These are phyloP conservation scores for Cercospora nicotianae DNA, from an alignment of 2,329 filamentous ascomycete species.

Conservation along the genomic window DNA sequence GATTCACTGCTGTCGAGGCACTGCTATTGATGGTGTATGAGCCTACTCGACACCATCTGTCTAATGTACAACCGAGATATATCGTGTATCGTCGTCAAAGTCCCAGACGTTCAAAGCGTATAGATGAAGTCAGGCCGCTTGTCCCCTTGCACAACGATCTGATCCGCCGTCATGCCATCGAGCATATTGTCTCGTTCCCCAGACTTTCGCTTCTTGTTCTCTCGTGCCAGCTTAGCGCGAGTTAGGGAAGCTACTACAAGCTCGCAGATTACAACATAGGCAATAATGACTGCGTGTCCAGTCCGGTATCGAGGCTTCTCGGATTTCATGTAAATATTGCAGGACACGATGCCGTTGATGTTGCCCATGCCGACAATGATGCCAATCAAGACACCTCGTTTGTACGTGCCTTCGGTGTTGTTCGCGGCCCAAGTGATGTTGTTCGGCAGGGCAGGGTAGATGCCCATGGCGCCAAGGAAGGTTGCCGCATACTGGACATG, in stretches of 20 bases:
- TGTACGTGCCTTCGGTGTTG: conserved; percentile 87
- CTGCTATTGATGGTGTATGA: not conserved
- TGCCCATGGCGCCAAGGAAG: conserved; percentile 23
- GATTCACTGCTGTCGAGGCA: not conserved
- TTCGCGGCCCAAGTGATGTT: conserved; percentile 86
- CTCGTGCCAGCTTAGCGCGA: conserved; percentile 61
- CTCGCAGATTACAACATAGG: conserved; percentile 62
- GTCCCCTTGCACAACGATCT: conserved; percentile 70
- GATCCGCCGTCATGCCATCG: conserved; percentile 61
- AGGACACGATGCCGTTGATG: conserved; percentile 75
- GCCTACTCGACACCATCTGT: not conserved
- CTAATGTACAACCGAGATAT: not conserved
- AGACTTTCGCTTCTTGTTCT: conserved; percentile 67
- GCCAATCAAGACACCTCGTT: conserved; percentile 80
- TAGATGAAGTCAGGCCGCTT: conserved; percentile 45
- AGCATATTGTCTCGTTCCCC: conserved; percentile 66
- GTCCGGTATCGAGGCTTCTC: conserved; percentile 37
- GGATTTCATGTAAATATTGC: conserved; percentile 67
- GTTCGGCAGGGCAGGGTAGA: conserved; percentile 60
- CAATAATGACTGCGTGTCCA: conserved; percentile 75
- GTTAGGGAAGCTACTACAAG: conserved; percentile 68
- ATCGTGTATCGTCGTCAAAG: not conserved
- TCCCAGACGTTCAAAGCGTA: conserved; percentile 6
- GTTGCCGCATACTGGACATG: conserved; percentile 55
- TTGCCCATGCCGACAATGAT: conserved; percentile 89